Evolutionary conservation across 768 basidiomycete species (phyloP), one percentile per base, ranked within the genome.

Genomic region (Termitomyces sp.): DNA sequence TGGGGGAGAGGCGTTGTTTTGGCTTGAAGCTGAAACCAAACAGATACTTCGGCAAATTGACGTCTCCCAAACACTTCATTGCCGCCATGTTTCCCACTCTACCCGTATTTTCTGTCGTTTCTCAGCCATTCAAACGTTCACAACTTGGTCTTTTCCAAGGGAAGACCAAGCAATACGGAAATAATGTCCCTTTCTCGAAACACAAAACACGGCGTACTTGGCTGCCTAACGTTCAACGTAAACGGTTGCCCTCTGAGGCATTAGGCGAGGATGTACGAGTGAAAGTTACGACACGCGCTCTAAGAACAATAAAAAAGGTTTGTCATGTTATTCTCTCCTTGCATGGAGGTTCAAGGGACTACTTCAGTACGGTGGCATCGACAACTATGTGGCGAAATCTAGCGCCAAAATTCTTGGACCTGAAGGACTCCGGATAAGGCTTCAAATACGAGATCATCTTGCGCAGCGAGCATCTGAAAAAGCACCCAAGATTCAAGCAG

Each of bases 181-280:
- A 94, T 77, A 94, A 87, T 67, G 91, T 94, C 49, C 92, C 93
- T 0, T 88, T 92, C 71, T 94, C 92, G 24, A 87, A 87, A 68
- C 82, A 88, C 69, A 94, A 94, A 75, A 94, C 94, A 26, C 86
- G 89, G 51, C 79, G 93, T 41, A 81, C 87, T 45, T 95, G 93
- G 93, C 76, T 92, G 11, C 93, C 93, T 36, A 95, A 95, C 71
- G 79, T 93, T 24, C 92, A 94, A 63, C 74, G 76, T 52, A 93
- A 94, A 71, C 81, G 85, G 1, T 64, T 94, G 46, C 80, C 74
- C 61, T 92, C 89, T 13, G 86, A 88, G 14, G 71, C 82, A 8
- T 71, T 93, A 36, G 82, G 79, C 32, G 70, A 78, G 52, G 74
- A 74, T 45, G 66, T 95, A 5, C 76, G 77, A 52, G 72, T 93